phyloP scores from a whole-genome alignment of 768 basidiomycete species.

The Lactarius hengduanensis region DNA sequence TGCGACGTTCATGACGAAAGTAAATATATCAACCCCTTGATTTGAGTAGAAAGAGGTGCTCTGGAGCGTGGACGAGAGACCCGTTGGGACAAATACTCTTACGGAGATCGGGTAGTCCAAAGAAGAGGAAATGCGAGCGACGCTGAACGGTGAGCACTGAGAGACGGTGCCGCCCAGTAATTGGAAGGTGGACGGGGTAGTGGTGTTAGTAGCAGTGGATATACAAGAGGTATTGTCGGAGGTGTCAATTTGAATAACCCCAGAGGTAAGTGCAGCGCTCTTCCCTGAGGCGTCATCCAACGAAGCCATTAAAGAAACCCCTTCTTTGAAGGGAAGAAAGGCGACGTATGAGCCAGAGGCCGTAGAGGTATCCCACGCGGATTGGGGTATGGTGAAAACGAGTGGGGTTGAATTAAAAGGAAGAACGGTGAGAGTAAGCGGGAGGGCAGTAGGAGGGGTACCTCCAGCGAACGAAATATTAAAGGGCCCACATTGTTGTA shows the following conservation, averaged over 20 bases:
- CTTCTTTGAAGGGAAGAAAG: conserved; percentile 51
- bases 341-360: conserved; percentile 45
- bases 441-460: conserved; percentile 37
- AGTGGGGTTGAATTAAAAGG: conserved; percentile 54
- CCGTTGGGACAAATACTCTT: conserved; percentile 37
- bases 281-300: conserved; percentile 48
- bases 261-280: conserved; percentile 45
- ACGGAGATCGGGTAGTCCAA: conserved; percentile 42
- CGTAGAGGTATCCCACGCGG: conserved; percentile 38
- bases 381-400: conserved; percentile 45
- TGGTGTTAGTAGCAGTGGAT: conserved; percentile 25
- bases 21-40: conserved; percentile 39
- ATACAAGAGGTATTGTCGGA: conserved; percentile 48
- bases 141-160: conserved; percentile 51
- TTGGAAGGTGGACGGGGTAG: conserved; percentile 34
- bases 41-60: conserved; percentile 16
- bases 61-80: conserved; percentile 32
- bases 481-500: conserved; percentile 55
- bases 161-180: conserved; percentile 36
- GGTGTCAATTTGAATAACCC: conserved; percentile 45
- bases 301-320: conserved; percentile 53
- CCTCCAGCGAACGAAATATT: conserved; percentile 46
- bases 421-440: conserved; percentile 49
- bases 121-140: conserved; percentile 42
- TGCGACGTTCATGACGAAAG: conserved; percentile 44